These are phyloP conservation scores for Yamadazyma membranifaciens DNA, from an alignment of 1,139 yeast species.

Conservation along the genomic window DNA sequence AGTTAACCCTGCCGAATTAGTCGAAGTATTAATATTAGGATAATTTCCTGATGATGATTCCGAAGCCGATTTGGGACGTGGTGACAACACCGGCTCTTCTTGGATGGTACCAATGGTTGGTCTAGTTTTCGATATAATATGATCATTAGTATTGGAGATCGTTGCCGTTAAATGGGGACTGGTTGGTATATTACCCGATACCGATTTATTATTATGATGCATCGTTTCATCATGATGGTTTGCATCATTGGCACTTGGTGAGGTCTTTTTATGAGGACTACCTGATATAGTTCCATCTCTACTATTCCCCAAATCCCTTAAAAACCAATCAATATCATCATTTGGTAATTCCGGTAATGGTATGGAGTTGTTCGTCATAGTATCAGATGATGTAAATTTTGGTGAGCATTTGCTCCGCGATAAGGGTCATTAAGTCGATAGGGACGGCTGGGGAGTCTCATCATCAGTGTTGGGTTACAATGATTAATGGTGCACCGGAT, in stretches of 20 bases:
- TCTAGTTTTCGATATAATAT: slow-evolving; percentile 29
- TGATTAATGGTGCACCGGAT: no score
- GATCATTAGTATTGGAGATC: slow-evolving; percentile 37
- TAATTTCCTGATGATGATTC: background rate
- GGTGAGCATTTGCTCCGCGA: slow-evolving; percentile 14
- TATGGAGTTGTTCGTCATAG: background rate
- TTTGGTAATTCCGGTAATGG: slow-evolving; percentile 23
- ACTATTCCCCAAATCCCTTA: slow-evolving; percentile 27
- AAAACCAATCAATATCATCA: slow-evolving; percentile 50
- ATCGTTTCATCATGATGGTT: background rate
- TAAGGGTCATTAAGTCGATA: background rate
- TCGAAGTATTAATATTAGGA: background rate
- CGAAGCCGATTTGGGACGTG: background rate
- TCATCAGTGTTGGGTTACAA: no score
- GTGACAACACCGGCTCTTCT: slow-evolving; percentile 22
- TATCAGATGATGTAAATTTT: no score
- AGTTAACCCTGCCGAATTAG: slow-evolving; percentile 1
- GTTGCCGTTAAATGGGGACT: slow-evolving; percentile 26
- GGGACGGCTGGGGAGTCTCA: no score
- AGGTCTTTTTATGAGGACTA: background rate
- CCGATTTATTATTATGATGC: background rate
- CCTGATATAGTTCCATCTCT: background rate
- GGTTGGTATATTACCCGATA: background rate
- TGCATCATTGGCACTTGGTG: no score
- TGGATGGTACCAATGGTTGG: slow-evolving; percentile 36